Percentiles rank a stretch among this genome's conserved stretches.
These are phyloP conservation scores for Candida vaughaniae DNA, from an alignment of 805 yeast genomes.

Conservation along the genomic window DNA sequence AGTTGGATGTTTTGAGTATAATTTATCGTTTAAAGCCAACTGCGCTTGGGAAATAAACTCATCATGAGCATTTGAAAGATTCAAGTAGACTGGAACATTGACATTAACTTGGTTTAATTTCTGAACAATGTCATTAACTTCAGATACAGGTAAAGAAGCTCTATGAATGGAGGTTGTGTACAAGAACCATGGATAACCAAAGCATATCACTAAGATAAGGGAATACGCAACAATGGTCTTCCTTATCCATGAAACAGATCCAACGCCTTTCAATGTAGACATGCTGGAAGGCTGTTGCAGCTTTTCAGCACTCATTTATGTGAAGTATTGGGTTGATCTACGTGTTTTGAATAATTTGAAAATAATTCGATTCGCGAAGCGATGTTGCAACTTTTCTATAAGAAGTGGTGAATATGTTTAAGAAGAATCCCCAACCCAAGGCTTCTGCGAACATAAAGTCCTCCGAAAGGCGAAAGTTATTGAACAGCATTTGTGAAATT, in stretches of 20 bases:
- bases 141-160: slow-evolving; percentile 54
- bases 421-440: slow-evolving; percentile 59
- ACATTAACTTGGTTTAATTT: slow-evolving; percentile 17
- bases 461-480: slow-evolving; percentile 67
- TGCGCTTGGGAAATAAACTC: slow-evolving; percentile 36
- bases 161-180: slow-evolving; percentile 61
- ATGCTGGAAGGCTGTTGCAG: too few species aligned
- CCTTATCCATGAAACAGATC: slow-evolving; percentile 9
- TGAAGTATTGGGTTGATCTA: too few species aligned
- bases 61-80: slow-evolving; percentile 28
- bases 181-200: slow-evolving; percentile 62
- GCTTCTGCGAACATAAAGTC: slow-evolving; percentile 77
- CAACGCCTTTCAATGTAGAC: too few species aligned
- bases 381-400: neutral
- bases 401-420: slow-evolving; percentile 42
- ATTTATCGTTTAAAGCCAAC: slow-evolving; percentile 26
- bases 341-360: slow-evolving; percentile 3
- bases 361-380: neutral
- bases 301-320: too few species aligned
- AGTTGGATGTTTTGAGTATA: slow-evolving; percentile 20
- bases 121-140: slow-evolving; percentile 10
- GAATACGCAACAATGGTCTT: slow-evolving; percentile 13
- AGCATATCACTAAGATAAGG: slow-evolving; percentile 13
- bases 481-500: slow-evolving; percentile 40
- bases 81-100: slow-evolving; percentile 45